These are phyloP conservation scores for Diatrype stigma DNA, from an alignment of 2,329 filamentous ascomycete species.

Conservation along the genomic window DNA sequence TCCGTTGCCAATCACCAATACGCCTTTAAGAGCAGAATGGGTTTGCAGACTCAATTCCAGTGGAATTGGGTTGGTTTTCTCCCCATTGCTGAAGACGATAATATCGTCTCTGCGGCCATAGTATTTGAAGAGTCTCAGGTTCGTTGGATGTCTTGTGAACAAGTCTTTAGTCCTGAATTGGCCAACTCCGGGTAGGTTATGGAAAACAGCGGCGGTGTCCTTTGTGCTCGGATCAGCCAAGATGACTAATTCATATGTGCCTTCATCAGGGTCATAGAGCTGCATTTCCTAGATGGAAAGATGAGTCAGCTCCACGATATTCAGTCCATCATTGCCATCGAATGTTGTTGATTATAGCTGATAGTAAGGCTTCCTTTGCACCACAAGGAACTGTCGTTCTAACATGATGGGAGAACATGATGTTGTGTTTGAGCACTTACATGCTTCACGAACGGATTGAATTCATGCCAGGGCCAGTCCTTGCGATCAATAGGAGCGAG, in stretches of 20 bases:
- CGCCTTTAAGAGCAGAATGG: slow-evolving; percentile 10
- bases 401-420: too few relatives aligned
- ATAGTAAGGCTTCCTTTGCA: too few relatives aligned
- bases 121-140: slow-evolving; percentile 32
- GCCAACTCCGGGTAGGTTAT: slow-evolving; percentile 30
- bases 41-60: slow-evolving; percentile 32
- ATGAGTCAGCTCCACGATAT: too few relatives aligned
- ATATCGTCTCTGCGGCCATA: slow-evolving; percentile 38
- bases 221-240: slow-evolving; percentile 15
- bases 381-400: too few relatives aligned
- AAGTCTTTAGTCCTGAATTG: slow-evolving; percentile 36
- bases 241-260: slow-evolving; percentile 26
- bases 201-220: slow-evolving; percentile 22
- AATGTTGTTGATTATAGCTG: too few relatives aligned
- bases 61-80: slow-evolving; percentile 39
- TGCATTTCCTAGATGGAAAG: too few relatives aligned
- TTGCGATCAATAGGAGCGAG: slow-evolving; percentile 5
- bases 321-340: too few relatives aligned
- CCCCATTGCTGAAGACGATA: slow-evolving; percentile 40
- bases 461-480: slow-evolving; percentile 32
- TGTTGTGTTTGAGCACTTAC: too few relatives aligned
- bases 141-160: slow-evolving; percentile 32
- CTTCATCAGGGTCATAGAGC: slow-evolving; percentile 6
- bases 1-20: slow-evolving; percentile 28
- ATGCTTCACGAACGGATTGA: slow-evolving; percentile 24